Evolutionary conservation across 2,329 filamentous ascomycete species (phyloP), one percentile per base, ranked within the genome.

Genomic region (Cladosporium sp.): DNA sequence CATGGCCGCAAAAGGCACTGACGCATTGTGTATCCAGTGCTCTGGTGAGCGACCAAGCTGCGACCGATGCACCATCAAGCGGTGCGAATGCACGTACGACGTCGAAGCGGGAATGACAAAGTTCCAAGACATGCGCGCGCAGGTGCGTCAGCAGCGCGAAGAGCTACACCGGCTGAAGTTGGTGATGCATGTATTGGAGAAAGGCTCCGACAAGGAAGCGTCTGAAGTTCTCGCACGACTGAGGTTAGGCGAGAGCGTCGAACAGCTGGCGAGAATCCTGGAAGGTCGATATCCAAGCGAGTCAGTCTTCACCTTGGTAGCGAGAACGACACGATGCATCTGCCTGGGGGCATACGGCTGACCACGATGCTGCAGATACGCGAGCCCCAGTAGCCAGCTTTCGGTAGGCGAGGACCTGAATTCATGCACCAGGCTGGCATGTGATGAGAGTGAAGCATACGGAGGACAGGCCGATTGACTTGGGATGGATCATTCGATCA

Each of bases 21-120:
- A 27, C 15, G 25, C 12, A 35, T 36, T 18, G 16, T 27, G 18
- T 29, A n/a, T 30, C 20, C 29, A 56, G 52, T 55, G 56, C 35
- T 51, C 52, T 39, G 57, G 57, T 22, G 49, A 51, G 15, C 57
- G 56, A 35, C 57, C 57, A 5, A 49, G 36, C 29, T 59, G 57
- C 45, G 30, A 39, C 7, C 51, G 55, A 30, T 55, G 53, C 47
- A 15, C 13, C 13, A 12, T 45, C 12, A 51, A 51, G 18, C 33
- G 22, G 22, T 50, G 52, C 8, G 36, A 43, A 16, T 58, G 57
- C 46, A 29, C 46, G 8, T 58, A 58, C 47, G 59, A 61, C 42
- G 56, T 61, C 7, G 46, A 55, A 12, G 53, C 53, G 29, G 59
- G 59, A 13, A 51, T 61, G 30, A 59, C 59, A 12, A 54, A 53